Base-by-base conservation (phyloP, 1,284 basidiomycete genomes). In the Rhodotorula sp. region DNA sequence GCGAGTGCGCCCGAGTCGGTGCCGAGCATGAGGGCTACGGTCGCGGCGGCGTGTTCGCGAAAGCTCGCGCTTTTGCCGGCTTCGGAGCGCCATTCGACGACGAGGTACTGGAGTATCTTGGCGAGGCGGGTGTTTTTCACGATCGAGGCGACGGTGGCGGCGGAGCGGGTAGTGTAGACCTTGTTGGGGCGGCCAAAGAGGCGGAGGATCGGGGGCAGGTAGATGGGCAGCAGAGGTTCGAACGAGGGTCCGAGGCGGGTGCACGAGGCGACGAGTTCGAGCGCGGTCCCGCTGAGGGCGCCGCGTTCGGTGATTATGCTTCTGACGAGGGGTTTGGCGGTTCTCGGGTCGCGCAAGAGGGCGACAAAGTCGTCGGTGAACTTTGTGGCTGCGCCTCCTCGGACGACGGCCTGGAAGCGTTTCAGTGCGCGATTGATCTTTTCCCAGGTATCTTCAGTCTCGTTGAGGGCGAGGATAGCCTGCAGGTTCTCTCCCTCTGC, bases 381-480 rank as follows among this genome's bases (percentile, higher is more conserved):
- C 45, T 83, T 69, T 46, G 57, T 49, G 26, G 51, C 48, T 4
- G 84, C 87, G 48, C 86, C 87, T 64, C 86, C 84, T 54, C 84
- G 82, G 72, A 85, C 86, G n/a, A 89, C 80, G n/a, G 81, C 81
- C 17, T 83, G 83, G 53, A 93, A 81, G 15, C 83, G 80, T 45
- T 80, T 77, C 53, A 93, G 79, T 10, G 84, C 84, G 57, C 84
- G 83, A 12, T 85, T 81, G 53, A 93, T 90, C n/a, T 82, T 83
- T 66, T 92, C 89, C 91, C 91, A 93, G 5, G 86, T 87, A 53
- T 93, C 90, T 79, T 93, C 91, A 3, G 88, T 87, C 81, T 93
- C 91, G 45, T 83, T 78, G n/a, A 86, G 81, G 58, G 81, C 79
- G 22, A 91, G 78, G 53, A 83, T 81, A 51, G 80, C 75, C 62